Evolutionary conservation across 139 green algal genomes (phyloP), one percentile per base, ranked within the genome.

Genomic region (Monoraphidium neglectum): DNA sequence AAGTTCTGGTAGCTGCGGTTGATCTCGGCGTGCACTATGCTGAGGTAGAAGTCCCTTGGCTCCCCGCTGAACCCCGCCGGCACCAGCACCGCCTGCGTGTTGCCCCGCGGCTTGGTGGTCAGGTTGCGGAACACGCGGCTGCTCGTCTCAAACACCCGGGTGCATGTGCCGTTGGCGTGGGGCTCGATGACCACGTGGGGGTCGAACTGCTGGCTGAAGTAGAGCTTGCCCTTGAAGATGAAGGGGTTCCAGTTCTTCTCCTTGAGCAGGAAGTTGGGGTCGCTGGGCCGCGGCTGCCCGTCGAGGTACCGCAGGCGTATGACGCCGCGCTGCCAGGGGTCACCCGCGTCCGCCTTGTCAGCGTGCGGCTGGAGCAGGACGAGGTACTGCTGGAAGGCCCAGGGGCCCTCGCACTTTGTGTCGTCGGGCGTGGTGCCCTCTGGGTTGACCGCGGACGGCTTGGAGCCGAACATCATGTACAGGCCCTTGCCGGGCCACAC

Each of bases 21-120:
- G 38, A 18, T 70, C 56, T 80, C 75, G 13, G 65, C 75, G 46
- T 80, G 82, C 65, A 90, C 86, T 46, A 87, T 82, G 12, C 64
- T 70, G n/a, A 77, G 47, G 33, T 78, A 77, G 37, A 77, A 82
- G 51, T 77, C 70, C 2, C 69, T 32, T 1, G 47, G 47, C 53
- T 77, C 69, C 13, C 59, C 67, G 21, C 57, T 66, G 47, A 77
- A 73, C 26, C 36, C 47, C 3, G 59, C 56, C 2, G 61, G 69
- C 49, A 77, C 69, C 15, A 77, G 36, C 61, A 72, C 43, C 5
- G 68, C 59, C 68, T 72, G 86, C 40, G 75, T 80, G 75, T 80
- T 80, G 38, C 75, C 75, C 12, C 75, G 65, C 10, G 75, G 75
- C 26, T 75, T 80, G 37, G 61, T 75, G 53, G 66, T 60, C 3